These are phyloP conservation scores for Boletus rufocinnamomeus DNA, from an alignment of 768 basidiomycete species.

Conservation along the genomic window DNA sequence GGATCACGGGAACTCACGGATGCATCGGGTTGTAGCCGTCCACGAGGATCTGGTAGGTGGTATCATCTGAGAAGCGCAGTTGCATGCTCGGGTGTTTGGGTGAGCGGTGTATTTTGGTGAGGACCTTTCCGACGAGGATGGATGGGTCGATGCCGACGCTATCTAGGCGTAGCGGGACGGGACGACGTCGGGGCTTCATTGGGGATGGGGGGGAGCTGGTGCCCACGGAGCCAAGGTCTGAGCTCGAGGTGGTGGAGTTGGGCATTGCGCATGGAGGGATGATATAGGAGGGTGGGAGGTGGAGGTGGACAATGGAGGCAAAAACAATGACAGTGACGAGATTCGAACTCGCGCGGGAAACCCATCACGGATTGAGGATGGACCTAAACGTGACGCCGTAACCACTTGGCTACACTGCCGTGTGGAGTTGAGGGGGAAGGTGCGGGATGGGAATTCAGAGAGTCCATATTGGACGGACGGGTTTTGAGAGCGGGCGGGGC, in stretches of 20 bases:
- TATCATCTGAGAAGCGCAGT: conserved; percentile 48
- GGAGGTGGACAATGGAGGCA: conserved; percentile 17
- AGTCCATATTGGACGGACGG: conserved; percentile 9
- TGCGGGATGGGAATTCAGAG: background rate
- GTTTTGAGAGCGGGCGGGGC: conserved; percentile 3
- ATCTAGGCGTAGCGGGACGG: conserved; percentile 37
- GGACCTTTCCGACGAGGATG: conserved; percentile 45
- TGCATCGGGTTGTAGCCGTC: conserved; percentile 62
- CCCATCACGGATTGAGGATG: conserved; percentile 50
- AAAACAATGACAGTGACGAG: conserved; percentile 52
- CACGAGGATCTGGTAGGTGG: conserved; percentile 52
- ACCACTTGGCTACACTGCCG: conserved; percentile 62
- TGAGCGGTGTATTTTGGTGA: conserved; percentile 44
- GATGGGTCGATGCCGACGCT: conserved; percentile 42
- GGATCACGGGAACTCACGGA: conserved; percentile 29
- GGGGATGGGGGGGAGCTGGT: conserved; percentile 25
- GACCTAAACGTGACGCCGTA: conserved; percentile 61
- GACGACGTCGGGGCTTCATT: conserved; percentile 34
- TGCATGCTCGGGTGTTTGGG: conserved; percentile 47
- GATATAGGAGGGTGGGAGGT: conserved; percentile 2
- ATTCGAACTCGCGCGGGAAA: conserved; percentile 62
- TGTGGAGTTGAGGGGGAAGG: rapidly evolving
- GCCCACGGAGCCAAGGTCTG: conserved; percentile 12
- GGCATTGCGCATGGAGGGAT: conserved; percentile 12
- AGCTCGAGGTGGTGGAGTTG: background rate